Conservation (phyloP, 2,329 filamentous ascomycete species). For the Cladosporium halotolerans region DNA sequence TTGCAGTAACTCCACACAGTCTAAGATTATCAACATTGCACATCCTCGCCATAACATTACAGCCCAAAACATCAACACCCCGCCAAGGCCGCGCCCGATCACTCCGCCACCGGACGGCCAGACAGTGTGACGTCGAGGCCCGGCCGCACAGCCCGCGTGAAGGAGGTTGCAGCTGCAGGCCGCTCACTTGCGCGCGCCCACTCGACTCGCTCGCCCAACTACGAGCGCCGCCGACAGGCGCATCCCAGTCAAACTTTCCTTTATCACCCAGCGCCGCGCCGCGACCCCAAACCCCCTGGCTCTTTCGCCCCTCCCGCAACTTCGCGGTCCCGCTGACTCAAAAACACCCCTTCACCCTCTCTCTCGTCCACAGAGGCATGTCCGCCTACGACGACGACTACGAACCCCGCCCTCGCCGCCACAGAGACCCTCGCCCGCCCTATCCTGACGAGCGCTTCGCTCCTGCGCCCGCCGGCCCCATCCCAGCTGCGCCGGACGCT, state of each 20-base stretch:
- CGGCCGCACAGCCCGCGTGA: background rate
- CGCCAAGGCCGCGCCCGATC: background rate
- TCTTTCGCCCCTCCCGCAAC: background rate
- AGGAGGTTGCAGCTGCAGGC: background rate
- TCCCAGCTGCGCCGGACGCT: slow-evolving; percentile 3
- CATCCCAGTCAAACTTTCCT: background rate
- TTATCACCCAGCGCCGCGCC: background rate
- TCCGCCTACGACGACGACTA: slow-evolving; percentile 12
- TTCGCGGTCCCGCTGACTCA: background rate
- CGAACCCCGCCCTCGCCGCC: slow-evolving; percentile 7
- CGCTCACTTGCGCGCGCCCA: no score
- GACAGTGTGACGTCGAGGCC: background rate
- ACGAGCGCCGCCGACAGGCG: background rate
- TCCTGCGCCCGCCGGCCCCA: slow-evolving; percentile 1
- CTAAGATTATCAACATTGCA: no score
- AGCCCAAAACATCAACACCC: background rate
- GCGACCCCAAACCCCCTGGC: background rate
- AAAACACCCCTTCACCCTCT: background rate
- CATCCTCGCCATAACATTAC: background rate
- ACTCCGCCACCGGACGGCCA: background rate
- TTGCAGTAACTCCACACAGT: no score
- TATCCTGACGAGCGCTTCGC: slow-evolving; percentile 8
- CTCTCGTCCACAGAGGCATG: slow-evolving; percentile 28
- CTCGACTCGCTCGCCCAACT: no score
- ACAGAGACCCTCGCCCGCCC: slow-evolving; percentile 7